Conservation (phyloP, 805 yeast genomes). For the Ogataea sp. region DNA sequence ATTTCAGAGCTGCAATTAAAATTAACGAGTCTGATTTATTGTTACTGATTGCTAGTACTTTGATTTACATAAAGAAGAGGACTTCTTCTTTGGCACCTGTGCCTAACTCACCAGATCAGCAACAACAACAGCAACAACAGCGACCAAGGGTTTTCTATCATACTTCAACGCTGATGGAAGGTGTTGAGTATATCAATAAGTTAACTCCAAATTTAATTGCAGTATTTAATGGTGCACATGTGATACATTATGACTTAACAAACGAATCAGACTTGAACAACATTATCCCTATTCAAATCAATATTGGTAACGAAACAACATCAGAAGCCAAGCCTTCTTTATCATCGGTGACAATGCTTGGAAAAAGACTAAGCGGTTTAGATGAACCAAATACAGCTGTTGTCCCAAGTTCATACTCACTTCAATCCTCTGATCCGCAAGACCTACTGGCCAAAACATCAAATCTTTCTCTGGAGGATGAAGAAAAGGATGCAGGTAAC, state of each 20-base stretch:
- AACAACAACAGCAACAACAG: not conserved
- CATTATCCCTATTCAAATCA: constrained; percentile 20
- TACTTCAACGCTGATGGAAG: constrained; percentile 14
- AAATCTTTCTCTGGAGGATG: too few species aligned
- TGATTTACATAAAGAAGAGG: constrained; percentile 19
- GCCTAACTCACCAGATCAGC: not conserved
- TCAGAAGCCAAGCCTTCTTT: not conserved
- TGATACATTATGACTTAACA: constrained; percentile 22
- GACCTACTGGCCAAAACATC: too few species aligned
- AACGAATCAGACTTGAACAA: constrained; percentile 13
- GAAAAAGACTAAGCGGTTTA: not conserved
- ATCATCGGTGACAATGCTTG: not conserved
- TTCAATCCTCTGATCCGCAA: too few species aligned
- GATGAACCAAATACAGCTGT: too few species aligned
- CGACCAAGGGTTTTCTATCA: constrained; percentile 13
- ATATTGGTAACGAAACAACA: constrained; percentile 23
- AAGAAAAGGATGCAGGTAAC: too few species aligned
- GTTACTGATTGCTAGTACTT: constrained; percentile 20
- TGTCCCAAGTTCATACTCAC: too few species aligned
- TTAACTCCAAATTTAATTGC: constrained; percentile 16
- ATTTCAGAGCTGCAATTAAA: constrained; percentile 19
- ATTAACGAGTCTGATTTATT: constrained; percentile 21
- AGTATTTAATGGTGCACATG: constrained; percentile 26
- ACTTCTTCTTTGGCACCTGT: not conserved
- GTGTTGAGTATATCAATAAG: constrained; percentile 25